Conservation (phyloP, 176 grass and related monocot genomes). For the Puccinellia tenuiflora region DNA sequence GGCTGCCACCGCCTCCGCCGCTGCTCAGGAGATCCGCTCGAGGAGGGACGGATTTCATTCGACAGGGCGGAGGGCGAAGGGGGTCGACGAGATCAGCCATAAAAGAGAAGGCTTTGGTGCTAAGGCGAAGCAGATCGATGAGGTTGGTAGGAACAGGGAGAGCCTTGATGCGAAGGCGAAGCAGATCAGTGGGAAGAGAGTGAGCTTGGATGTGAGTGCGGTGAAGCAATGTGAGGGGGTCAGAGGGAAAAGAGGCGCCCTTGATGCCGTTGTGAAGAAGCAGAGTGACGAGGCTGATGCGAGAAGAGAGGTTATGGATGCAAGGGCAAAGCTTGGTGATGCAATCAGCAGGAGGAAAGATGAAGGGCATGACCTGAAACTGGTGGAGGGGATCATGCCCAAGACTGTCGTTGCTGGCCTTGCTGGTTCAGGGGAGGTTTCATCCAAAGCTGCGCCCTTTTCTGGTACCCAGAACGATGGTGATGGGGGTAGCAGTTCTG, state of each 20-base stretch:
- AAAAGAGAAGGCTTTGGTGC: slow-evolving; percentile 40
- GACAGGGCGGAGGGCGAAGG: slow-evolving; percentile 5
- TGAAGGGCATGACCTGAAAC: background rate
- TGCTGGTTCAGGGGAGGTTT: slow-evolving; percentile 10
- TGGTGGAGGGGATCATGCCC: slow-evolving; percentile 1
- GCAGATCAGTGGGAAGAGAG: slow-evolving; percentile 36
- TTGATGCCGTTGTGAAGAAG: slow-evolving; percentile 2
- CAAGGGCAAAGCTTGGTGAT: slow-evolving; percentile 12
- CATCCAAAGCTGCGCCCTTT: background rate
- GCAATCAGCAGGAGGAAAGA: slow-evolving; percentile 35
- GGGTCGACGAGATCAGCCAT: slow-evolving; percentile 16
- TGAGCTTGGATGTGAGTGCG: slow-evolving; percentile 25
- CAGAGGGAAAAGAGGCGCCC: slow-evolving; percentile 21
- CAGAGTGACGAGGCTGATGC: slow-evolving; percentile 11
- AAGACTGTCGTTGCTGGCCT: background rate
- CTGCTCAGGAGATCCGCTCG: background rate
- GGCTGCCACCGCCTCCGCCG: background rate
- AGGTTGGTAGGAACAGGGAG: slow-evolving; percentile 29
- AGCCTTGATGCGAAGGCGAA: slow-evolving; percentile 33
- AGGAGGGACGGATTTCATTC: slow-evolving; percentile 25
- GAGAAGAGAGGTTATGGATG: background rate
- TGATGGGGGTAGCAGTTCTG: slow-evolving; percentile 21
- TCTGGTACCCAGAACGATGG: slow-evolving; percentile 11
- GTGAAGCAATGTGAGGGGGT: slow-evolving; percentile 26
- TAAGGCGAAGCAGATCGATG: slow-evolving; percentile 29